Evolutionary conservation across 2,329 filamentous ascomycete genomes (phyloP).

Genomic region (Xylariaceae sp.): DNA sequence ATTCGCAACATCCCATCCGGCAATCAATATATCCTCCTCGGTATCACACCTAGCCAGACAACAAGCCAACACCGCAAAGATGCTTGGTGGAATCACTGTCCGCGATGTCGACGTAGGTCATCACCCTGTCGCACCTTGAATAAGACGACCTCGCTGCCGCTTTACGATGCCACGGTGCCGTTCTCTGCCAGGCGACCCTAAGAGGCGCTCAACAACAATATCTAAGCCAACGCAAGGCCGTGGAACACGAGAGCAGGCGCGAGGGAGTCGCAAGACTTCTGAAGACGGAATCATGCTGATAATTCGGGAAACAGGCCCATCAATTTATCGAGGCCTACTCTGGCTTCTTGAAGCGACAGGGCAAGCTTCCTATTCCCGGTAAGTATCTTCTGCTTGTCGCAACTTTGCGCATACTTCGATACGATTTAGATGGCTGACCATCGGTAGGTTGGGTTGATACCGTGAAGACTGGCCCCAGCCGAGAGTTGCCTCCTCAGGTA

Average conservation of each 20-base stretch:
- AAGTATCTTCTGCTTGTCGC: conserved; percentile 39
- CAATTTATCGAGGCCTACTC: conserved; percentile 86
- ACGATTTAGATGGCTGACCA: conserved; percentile 17
- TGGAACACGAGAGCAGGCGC: conserved; percentile 55
- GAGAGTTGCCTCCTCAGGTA: conserved; percentile 79
- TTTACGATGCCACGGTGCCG: conserved; percentile 1
- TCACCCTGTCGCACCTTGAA: conserved; percentile 18
- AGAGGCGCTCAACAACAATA: conserved; percentile 6
- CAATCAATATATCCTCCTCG: neutral
- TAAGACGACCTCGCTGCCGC: conserved; percentile 5
- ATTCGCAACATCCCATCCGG: conserved; percentile 5
- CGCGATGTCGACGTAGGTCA: conserved; percentile 79
- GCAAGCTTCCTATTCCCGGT: conserved; percentile 88
- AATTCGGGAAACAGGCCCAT: conserved; percentile 60
- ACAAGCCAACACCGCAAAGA: conserved; percentile 55
- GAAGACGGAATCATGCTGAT: conserved; percentile 72
- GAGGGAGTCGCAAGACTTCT: conserved; percentile 71
- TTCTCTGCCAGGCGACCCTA: conserved; percentile 7
- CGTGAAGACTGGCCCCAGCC: conserved; percentile 95
- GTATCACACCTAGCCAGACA: neutral
- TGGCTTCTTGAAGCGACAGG: conserved; percentile 89
- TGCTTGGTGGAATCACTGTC: conserved; percentile 75
- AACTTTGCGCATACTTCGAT: no score
- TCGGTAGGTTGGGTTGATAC: conserved; percentile 90
- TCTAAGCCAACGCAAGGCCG: conserved; percentile 5